Evolutionary conservation across 106 monocot species (phyloP), one percentile per base, ranked within the genome.

Genomic region (Platanthera guangdongensis): DNA sequence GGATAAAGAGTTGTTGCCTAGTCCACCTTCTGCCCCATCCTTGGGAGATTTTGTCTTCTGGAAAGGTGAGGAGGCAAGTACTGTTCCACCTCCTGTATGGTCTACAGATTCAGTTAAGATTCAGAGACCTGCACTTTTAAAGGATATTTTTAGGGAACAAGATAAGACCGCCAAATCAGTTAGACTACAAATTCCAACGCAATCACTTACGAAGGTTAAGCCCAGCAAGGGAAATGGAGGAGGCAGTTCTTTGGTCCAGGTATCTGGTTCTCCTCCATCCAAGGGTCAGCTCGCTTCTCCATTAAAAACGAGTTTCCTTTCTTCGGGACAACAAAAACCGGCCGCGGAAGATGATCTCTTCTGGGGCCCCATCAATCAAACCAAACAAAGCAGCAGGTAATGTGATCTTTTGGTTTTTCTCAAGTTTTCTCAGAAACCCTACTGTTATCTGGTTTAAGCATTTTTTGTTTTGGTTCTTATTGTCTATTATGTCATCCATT

Each of bases 11-110:
- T 57, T 63, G 47, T 55, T 84, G 30, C 90, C 92, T 53, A 77
- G 81, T 83, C 84, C 85, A 71, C 85, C 94, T 9, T 52, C 85
- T 45, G 94, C 91, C n/a, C 92, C 91, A 67, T 99, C 94, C 32
- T 76, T 99, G 49, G 94, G 88, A 53, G 99, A 99, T 81, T 99
- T 94, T 88, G 88, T 99, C 72, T 71, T 77, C 45, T 99, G 94
- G 91, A 99, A 94, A 78, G 94, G 78, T 28, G 99, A 99, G 67
- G 86, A 88, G 71, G 51, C 72, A 22, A 85, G 47, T 57, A 28
- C 86, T 18, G 70, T 53, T 4, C 87, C 89, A 74, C 51, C 88
- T 67, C 85, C 82, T 68, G 92, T 92, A 69, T 99, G 99, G 99
- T 94, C 88, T 53, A 76, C 82, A 62, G 88, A 92, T 65, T 78